Conservation (phyloP, 441 rosid genomes). For the Aleurites moluccanus region DNA sequence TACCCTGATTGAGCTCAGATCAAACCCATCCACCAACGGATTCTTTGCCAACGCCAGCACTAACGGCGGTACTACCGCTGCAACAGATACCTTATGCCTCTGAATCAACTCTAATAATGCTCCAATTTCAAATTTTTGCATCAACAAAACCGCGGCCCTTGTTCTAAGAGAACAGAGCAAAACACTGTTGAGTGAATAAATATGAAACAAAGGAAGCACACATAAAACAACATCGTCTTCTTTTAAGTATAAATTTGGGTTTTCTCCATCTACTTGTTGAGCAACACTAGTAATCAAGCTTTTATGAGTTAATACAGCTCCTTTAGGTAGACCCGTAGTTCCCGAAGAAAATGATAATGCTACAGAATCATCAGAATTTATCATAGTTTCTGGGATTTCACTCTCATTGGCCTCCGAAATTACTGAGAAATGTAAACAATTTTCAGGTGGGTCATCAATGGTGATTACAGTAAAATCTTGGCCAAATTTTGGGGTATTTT, state of each 20-base stretch:
- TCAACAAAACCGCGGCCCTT: conserved; percentile 68
- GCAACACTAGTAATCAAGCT: conserved; percentile 84
- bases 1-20: conserved; percentile 65
- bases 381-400: conserved; percentile 21
- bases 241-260: conserved; percentile 64
- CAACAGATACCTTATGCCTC: conserved; percentile 63
- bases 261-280: conserved; percentile 90
- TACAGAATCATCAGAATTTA: conserved; percentile 58
- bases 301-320: conserved; percentile 76
- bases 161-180: conserved; percentile 64
- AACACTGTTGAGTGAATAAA: conserved; percentile 74
- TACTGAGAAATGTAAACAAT: conserved; percentile 59
- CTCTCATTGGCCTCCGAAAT: conserved; percentile 44
- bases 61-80: conserved; percentile 87
- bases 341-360: conserved; percentile 89
- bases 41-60: conserved; percentile 81
- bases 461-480: conserved; percentile 56
- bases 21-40: conserved; percentile 57
- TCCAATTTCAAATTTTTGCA: conserved; percentile 87
- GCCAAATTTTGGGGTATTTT: conserved; percentile 27
- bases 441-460: conserved; percentile 55
- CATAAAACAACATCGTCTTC: conserved; percentile 67
- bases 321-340: conserved; percentile 88
- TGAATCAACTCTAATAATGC: conserved; percentile 65
- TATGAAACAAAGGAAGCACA: conserved; percentile 82